These are phyloP conservation scores for Ascochyta fabae DNA, from an alignment of 2,329 filamentous ascomycete species.

Conservation along the genomic window DNA sequence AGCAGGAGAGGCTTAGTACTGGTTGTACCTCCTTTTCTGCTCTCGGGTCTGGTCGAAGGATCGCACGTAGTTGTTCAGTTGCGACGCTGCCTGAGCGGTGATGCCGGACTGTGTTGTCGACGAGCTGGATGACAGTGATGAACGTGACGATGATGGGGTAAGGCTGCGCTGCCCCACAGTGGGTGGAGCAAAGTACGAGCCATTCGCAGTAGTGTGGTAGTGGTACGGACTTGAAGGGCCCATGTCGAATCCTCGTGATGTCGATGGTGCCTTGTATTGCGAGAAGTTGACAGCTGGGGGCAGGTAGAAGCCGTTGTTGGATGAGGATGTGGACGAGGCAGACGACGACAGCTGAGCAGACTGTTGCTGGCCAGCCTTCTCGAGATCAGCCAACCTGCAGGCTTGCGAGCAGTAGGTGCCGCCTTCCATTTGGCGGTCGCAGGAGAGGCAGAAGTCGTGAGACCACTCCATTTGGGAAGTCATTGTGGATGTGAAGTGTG, in stretches of 20 bases:
- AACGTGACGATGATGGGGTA: slow-evolving; percentile 75
- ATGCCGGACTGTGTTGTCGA: slow-evolving; percentile 59
- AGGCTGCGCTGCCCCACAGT: slow-evolving; percentile 47
- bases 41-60: slow-evolving; percentile 84
- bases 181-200: slow-evolving; percentile 48
- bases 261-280: slow-evolving; percentile 65
- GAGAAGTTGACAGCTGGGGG: slow-evolving; percentile 78
- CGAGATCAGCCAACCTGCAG: slow-evolving; percentile 86
- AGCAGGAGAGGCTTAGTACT: slow-evolving; percentile 27
- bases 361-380: slow-evolving; percentile 63
- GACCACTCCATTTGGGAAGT: slow-evolving; percentile 70
- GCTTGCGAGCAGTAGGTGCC: slow-evolving; percentile 91
- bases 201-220: slow-evolving; percentile 44
- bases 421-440: slow-evolving; percentile 81
- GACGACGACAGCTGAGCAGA: slow-evolving; percentile 59
- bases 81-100: slow-evolving; percentile 77
- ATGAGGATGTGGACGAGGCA: slow-evolving; percentile 59
- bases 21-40: slow-evolving; percentile 53
- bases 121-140: slow-evolving; percentile 80
- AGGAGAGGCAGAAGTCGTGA: slow-evolving; percentile 91
- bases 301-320: slow-evolving; percentile 67
- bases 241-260: slow-evolving; percentile 47
- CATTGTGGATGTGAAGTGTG: slow-evolving; percentile 31
- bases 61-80: slow-evolving; percentile 84
- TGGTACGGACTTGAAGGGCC: slow-evolving; percentile 55